Conservation (phyloP, 192 early-diverging fungal genomes). For the Podila clonocystis region DNA sequence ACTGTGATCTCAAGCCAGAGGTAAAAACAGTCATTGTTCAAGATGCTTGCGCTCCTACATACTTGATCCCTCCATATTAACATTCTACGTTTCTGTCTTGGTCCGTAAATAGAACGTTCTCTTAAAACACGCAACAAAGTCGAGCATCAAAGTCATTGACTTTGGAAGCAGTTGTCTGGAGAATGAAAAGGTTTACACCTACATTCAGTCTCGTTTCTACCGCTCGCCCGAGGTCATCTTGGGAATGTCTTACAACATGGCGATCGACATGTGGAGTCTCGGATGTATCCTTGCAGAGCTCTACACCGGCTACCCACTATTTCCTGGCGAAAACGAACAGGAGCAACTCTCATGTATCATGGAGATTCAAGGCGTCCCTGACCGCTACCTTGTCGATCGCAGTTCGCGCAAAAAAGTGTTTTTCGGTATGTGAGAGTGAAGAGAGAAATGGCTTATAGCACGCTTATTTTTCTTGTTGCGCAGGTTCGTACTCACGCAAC, state of each 20-base stretch:
- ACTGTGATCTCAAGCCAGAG: conserved; percentile 98
- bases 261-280: conserved; percentile 98
- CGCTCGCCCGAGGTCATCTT: conserved; percentile 97
- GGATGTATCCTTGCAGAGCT: conserved; percentile 97
- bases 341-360: conserved; percentile 97
- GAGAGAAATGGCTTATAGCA: too few species aligned
- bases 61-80: background rate
- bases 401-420: conserved; percentile 86
- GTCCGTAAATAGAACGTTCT: conserved; percentile 75
- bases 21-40: conserved; percentile 52
- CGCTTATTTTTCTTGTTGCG: conserved; percentile 21
- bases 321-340: conserved; percentile 97
- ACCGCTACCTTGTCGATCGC: conserved; percentile 74
- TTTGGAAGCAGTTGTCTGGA: conserved; percentile 96
- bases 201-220: conserved; percentile 98
- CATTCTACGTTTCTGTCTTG: background rate
- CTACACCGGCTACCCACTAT: conserved; percentile 90
- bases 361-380: conserved; percentile 90
- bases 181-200: conserved; percentile 95
- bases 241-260: conserved; percentile 85
- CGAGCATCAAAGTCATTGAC: conserved; percentile 97
- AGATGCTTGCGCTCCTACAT: conserved; percentile 23
- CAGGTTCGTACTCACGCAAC: conserved; percentile 9
- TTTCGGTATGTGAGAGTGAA: conserved; percentile 71
- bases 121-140: conserved; percentile 75